These are phyloP conservation scores for Penicillium lagena DNA, from an alignment of 495 filamentous ascomycete species.

Conservation along the genomic window DNA sequence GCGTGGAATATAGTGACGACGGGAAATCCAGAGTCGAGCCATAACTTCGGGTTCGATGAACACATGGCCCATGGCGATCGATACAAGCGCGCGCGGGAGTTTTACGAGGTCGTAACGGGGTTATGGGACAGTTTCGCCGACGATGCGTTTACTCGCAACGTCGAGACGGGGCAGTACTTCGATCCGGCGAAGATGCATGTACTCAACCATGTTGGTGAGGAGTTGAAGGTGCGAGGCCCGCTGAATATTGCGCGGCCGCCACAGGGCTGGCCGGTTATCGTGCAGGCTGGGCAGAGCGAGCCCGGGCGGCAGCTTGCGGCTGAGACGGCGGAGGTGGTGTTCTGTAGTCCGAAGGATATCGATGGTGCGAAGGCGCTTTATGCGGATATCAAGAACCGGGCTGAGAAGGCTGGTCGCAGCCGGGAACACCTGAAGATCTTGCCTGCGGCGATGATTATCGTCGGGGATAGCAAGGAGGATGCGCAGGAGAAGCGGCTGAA, in stretches of 20 bases:
- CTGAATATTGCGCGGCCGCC: constrained; percentile 48
- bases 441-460: constrained; percentile 44
- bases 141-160: constrained; percentile 44
- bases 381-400: constrained; percentile 44
- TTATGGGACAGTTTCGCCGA: constrained; percentile 51
- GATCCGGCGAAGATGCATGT: constrained; percentile 43
- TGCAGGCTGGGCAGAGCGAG: constrained; percentile 50
- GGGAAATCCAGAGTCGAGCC: constrained; percentile 29
- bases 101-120: constrained; percentile 32
- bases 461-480: constrained; percentile 37
- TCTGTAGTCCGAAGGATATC: constrained; percentile 35
- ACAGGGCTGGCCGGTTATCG: constrained; percentile 51
- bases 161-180: constrained; percentile 40
- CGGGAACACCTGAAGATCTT: constrained; percentile 45
- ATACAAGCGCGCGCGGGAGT: constrained; percentile 34
- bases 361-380: constrained; percentile 44
- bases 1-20: constrained; percentile 39
- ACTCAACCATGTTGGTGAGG: constrained; percentile 43
- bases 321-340: constrained; percentile 51
- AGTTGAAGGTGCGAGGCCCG: constrained; percentile 39
- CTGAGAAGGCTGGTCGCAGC: constrained; percentile 33
- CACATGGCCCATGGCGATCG: constrained; percentile 29
- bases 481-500: constrained; percentile 41
- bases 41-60: constrained; percentile 30
- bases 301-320: constrained; percentile 46